These are phyloP conservation scores for Suillus discolor DNA, from an alignment of 768 basidiomycete species.

Conservation along the genomic window DNA sequence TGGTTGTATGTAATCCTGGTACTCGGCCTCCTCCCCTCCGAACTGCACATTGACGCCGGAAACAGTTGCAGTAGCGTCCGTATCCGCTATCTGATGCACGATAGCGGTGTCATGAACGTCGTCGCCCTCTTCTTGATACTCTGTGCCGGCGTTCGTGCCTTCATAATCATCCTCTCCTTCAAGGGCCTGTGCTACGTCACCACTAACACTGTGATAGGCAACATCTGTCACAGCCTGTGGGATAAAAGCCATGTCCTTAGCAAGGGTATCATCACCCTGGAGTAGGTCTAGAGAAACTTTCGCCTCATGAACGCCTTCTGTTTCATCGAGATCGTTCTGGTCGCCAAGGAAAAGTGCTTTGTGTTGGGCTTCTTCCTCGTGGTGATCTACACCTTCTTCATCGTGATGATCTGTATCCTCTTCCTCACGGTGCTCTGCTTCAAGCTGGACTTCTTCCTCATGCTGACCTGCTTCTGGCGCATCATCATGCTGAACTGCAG, in stretches of 20 bases:
- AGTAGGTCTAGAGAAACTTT: not conserved
- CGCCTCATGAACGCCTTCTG: conserved; percentile 13
- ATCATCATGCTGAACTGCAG: conserved; percentile 7
- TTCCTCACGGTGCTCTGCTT: not conserved
- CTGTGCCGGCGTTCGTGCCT: conserved; percentile 18
- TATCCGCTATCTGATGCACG: conserved; percentile 30
- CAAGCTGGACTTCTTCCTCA: conserved; percentile 1
- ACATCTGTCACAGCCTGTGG: conserved; percentile 15
- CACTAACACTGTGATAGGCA: conserved; percentile 22
- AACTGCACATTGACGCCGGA: conserved; percentile 18
- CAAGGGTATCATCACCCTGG: conserved; percentile 10
- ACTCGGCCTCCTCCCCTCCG: conserved; percentile 36
- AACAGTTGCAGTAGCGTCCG: conserved; percentile 16
- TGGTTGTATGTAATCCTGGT: conserved; percentile 32
- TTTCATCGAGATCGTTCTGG: not conserved
- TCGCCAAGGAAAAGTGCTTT: conserved; percentile 7
- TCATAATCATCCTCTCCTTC: conserved; percentile 27
- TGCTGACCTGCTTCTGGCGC: conserved; percentile 12
- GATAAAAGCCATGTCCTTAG: conserved; percentile 1
- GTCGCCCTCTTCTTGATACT: conserved; percentile 23
- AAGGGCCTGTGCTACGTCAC: conserved; percentile 17
- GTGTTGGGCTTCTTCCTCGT: not conserved
- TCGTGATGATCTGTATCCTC: not conserved
- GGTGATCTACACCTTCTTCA: not conserved
- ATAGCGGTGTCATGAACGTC: conserved; percentile 31